These are phyloP conservation scores for Draba incana DNA, from an alignment of 345 rosid species.

Conservation along the genomic window DNA sequence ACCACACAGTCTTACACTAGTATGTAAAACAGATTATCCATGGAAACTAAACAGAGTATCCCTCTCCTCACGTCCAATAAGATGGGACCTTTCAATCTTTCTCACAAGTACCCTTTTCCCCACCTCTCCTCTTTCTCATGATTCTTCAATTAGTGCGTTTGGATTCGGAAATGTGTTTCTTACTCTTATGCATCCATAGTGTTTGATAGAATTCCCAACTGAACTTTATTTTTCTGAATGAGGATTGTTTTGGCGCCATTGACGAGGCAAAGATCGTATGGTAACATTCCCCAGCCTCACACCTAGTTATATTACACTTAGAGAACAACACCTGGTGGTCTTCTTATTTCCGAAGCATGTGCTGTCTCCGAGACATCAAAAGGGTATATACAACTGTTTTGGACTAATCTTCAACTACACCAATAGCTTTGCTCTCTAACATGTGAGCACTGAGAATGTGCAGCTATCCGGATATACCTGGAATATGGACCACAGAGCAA, in stretches of 20 bases:
- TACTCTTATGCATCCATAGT: neutral
- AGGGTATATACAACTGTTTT: conserved; percentile 38
- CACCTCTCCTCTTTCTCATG: too few relatives aligned
- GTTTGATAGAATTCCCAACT: neutral
- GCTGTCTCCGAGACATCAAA: conserved; percentile 57
- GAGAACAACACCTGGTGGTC: conserved; percentile 61
- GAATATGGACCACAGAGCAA: conserved; percentile 71
- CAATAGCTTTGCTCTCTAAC: too few relatives aligned
- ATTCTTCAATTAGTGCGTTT: neutral
- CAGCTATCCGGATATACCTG: conserved; percentile 53
- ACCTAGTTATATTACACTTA: conserved; percentile 70
- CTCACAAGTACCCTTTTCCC: conserved; percentile 28
- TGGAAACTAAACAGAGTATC: conserved; percentile 22
- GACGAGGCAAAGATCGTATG: conserved; percentile 56
- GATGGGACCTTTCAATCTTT: conserved; percentile 38
- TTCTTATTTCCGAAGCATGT: conserved; percentile 58
- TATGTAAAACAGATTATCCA: too few relatives aligned
- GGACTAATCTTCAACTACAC: too few relatives aligned
- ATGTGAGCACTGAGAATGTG: conserved; percentile 10
- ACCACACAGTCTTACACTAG: too few relatives aligned
- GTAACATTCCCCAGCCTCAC: conserved; percentile 61
- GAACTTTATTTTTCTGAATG: neutral
- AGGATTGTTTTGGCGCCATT: conserved; percentile 65
- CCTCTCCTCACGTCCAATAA: conserved; percentile 30
- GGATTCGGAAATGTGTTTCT: neutral